These are phyloP conservation scores for Nemophila menziesii DNA, from an alignment of 257 asterid genomes.

Conservation along the genomic window DNA sequence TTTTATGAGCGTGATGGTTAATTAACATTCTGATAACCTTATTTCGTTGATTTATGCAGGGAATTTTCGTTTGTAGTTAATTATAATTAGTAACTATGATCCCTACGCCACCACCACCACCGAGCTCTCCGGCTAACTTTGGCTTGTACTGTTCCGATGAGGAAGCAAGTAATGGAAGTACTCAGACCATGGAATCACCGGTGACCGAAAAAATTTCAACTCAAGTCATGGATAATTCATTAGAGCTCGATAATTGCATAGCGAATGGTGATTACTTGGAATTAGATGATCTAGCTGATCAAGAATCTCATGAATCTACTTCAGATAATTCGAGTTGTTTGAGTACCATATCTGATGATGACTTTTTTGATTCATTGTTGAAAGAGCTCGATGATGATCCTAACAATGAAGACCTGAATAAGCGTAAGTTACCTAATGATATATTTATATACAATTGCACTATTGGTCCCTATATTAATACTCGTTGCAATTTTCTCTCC, in stretches of 20 bases:
- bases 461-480: not conserved
- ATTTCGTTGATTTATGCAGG: slow-evolving; percentile 10
- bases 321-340: slow-evolving; percentile 47
- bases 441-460: not conserved
- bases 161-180: slow-evolving; percentile 15
- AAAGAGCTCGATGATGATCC: slow-evolving; percentile 30
- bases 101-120: slow-evolving; percentile 20
- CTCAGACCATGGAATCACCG: slow-evolving; percentile 13
- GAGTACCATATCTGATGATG: slow-evolving; percentile 48
- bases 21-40: slow-evolving; percentile 2
- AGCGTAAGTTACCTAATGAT: not conserved
- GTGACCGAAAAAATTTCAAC: slow-evolving; percentile 15
- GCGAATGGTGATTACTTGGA: slow-evolving; percentile 45
- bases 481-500: slow-evolving; percentile 5
- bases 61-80: slow-evolving; percentile 7
- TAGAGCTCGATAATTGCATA: slow-evolving; percentile 19
- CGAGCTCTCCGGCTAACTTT: slow-evolving; percentile 16
- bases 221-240: slow-evolving; percentile 8
- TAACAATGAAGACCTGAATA: slow-evolving; percentile 7
- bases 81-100: slow-evolving; percentile 31
- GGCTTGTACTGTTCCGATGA: slow-evolving; percentile 27
- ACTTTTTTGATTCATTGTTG: slow-evolving; percentile 34
- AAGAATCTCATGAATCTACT: slow-evolving; percentile 37
- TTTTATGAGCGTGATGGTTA: not conserved
- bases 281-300: slow-evolving; percentile 37